Conservation (phyloP, 2,329 filamentous ascomycete genomes). For the Rhynchosporium graminicola region DNA sequence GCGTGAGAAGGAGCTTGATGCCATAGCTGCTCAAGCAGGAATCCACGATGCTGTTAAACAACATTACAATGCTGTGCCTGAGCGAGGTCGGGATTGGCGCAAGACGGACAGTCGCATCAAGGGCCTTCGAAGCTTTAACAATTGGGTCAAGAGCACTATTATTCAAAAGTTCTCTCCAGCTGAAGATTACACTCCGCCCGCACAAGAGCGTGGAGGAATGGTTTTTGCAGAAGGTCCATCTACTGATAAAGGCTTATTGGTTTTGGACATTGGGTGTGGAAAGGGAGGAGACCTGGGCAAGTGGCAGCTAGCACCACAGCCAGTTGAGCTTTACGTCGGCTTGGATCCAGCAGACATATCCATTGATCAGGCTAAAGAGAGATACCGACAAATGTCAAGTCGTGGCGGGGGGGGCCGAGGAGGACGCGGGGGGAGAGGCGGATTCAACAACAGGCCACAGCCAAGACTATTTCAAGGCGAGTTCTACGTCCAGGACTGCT, state of each 20-base stretch:
- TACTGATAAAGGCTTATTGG: constrained; percentile 61
- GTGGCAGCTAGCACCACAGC: constrained; percentile 92
- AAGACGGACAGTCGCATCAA: constrained; percentile 94
- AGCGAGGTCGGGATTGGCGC: constrained; percentile 91
- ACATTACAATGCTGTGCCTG: constrained; percentile 94
- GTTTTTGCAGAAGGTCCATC: constrained; percentile 38
- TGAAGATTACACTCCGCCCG: constrained; percentile 68
- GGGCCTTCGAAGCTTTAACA: constrained; percentile 92
- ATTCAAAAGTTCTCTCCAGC: constrained; percentile 94
- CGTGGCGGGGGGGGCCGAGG: constrained; percentile 56
- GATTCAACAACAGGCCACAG: constrained; percentile 49
- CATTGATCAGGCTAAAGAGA: constrained; percentile 84
- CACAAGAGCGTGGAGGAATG: constrained; percentile 51
- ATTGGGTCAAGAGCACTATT: constrained; percentile 97
- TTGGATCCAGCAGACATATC: constrained; percentile 91
- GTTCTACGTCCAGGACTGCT: constrained; percentile 92
- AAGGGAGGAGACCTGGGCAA: constrained; percentile 96
- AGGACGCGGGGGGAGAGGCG: constrained; percentile 53
- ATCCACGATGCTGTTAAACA: constrained; percentile 85
- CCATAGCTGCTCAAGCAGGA: constrained; percentile 47
- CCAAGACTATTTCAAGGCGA: constrained; percentile 76
- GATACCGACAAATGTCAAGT: constrained; percentile 72
- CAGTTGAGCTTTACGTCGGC: constrained; percentile 90
- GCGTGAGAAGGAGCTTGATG: constrained; percentile 53
- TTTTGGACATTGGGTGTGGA: constrained; percentile 93